A percentile compares a stretch with the other conserved stretches of the same genome.
These are phyloP conservation scores for Trichoderma polysporum DNA, from an alignment of 2,329 filamentous ascomycete species.

Conservation along the genomic window DNA sequence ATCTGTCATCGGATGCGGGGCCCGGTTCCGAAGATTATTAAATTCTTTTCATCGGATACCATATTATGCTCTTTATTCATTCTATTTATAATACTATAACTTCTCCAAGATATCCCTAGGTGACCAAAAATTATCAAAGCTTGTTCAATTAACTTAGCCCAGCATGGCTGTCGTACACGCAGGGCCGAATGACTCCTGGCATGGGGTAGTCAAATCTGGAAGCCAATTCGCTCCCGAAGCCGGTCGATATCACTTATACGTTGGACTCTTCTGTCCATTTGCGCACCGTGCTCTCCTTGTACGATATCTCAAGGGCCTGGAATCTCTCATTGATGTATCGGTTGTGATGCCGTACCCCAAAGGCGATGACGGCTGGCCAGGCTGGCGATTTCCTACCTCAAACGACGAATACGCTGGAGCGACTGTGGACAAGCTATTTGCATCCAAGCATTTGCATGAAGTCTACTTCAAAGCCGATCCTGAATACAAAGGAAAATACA, in stretches of 20 bases:
- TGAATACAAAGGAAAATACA: conserved; percentile 68
- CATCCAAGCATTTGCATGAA: conserved; percentile 64
- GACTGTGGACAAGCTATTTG: conserved; percentile 63
- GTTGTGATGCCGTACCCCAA: conserved; percentile 67
- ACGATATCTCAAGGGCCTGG: conserved; percentile 69
- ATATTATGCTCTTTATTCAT: background rate
- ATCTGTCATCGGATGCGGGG: background rate
- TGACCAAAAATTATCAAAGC: too few relatives aligned
- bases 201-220: conserved; percentile 24
- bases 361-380: conserved; percentile 62
- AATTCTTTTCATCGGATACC: background rate
- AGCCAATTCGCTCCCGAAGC: conserved; percentile 54
- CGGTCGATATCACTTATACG: conserved; percentile 61
- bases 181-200: conserved; percentile 29
- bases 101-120: background rate
- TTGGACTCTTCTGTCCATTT: conserved; percentile 61
- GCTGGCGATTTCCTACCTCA: conserved; percentile 57
- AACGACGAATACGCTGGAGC: conserved; percentile 56
- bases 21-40: background rate
- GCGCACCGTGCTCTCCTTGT: conserved; percentile 73
- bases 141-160: background rate
- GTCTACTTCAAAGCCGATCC: conserved; percentile 69
- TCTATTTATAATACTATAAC: background rate
- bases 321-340: conserved; percentile 64
- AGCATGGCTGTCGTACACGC: conserved; percentile 23